Conservation (phyloP, 805 yeast genomes). For the Saccharomycopsis sp. region DNA sequence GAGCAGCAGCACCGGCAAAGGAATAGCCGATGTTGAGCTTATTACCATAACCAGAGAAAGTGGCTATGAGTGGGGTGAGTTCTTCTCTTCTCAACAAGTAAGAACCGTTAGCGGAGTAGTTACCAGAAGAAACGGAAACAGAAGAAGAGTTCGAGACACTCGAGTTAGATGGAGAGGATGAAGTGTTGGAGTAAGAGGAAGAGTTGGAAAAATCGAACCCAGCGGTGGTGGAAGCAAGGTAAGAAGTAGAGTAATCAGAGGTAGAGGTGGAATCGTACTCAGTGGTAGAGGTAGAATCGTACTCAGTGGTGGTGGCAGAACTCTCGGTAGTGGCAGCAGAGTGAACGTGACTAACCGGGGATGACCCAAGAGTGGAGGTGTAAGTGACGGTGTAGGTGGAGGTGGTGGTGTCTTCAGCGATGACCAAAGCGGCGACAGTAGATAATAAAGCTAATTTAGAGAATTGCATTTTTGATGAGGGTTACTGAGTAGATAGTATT, state of each 20-base stretch:
- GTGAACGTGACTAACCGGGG: slow-evolving; percentile 17
- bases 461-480: slow-evolving; percentile 17
- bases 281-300: slow-evolving; percentile 5
- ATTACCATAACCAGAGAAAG: slow-evolving; percentile 19
- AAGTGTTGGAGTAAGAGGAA: slow-evolving; percentile 1
- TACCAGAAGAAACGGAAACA: not conserved
- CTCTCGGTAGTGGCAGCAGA: slow-evolving; percentile 6
- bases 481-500: not conserved
- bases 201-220: not conserved
- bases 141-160: slow-evolving; percentile 4
- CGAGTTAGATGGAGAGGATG: not conserved
- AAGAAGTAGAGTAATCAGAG: not conserved
- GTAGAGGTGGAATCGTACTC: not conserved
- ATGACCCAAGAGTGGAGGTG: slow-evolving; percentile 10
- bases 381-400: slow-evolving; percentile 12
- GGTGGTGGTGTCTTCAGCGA: slow-evolving; percentile 12
- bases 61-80: slow-evolving; percentile 18
- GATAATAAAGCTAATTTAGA: slow-evolving; percentile 4
- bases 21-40: slow-evolving; percentile 8
- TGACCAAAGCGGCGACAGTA: slow-evolving; percentile 1
- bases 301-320: not conserved
- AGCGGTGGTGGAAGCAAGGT: not conserved
- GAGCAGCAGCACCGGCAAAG: slow-evolving; percentile 17
- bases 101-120: slow-evolving; percentile 8
- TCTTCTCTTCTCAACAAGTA: slow-evolving; percentile 11